Evolutionary conservation across 495 filamentous ascomycete genomes (phyloP).

Genomic region (Cercophora samala): DNA sequence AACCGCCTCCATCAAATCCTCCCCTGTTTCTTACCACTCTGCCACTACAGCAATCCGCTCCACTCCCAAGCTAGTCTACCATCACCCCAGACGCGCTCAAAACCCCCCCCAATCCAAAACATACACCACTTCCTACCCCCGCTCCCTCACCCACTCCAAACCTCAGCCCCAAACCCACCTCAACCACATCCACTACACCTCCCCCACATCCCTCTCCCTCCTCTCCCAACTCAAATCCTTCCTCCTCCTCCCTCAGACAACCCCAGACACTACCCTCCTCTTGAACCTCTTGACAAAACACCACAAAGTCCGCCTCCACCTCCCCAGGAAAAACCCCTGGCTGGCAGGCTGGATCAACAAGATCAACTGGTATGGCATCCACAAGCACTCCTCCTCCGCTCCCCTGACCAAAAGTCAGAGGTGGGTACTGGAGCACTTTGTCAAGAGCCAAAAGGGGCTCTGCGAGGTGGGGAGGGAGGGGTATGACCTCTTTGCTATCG

Average conservation of each 20-base stretch:
- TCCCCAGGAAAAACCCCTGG: not conserved
- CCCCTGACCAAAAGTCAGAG: not conserved
- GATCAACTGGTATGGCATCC: not conserved
- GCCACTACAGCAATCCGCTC: not conserved
- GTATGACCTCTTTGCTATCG: not conserved
- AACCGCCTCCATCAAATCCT: not conserved
- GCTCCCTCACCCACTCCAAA: not conserved
- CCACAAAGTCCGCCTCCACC: not conserved
- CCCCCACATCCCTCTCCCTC: not conserved
- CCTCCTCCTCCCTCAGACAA: not conserved
- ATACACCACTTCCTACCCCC: not conserved
- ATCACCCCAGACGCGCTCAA: not conserved
- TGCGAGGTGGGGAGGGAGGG: not conserved
- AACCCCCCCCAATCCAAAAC: not conserved
- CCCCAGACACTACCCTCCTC: not conserved
- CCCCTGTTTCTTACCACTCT: not conserved
- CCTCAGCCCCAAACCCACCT: not conserved
- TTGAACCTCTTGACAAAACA: not conserved
- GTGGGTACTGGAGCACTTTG: not conserved
- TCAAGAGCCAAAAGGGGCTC: not conserved
- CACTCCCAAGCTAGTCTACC: not conserved
- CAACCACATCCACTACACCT: not conserved
- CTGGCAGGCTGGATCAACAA: slow-evolving; percentile 1
- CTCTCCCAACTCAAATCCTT: not conserved
- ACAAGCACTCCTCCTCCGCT: not conserved